These are phyloP conservation scores for Aureobasidium sp. DNA, from an alignment of 2,329 filamentous ascomycete species.

Conservation along the genomic window DNA sequence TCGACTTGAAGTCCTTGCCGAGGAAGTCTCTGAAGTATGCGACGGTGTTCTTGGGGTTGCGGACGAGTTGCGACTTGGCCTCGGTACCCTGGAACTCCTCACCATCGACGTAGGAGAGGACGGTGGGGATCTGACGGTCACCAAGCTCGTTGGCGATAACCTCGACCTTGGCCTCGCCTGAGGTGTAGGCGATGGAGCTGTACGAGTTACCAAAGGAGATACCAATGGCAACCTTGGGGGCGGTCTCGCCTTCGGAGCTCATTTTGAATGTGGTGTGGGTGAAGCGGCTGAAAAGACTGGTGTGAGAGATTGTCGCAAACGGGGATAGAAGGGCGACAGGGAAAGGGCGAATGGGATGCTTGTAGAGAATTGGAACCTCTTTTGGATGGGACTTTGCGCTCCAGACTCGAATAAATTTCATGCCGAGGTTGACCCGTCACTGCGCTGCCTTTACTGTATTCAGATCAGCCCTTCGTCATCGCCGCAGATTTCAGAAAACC, in stretches of 20 bases:
- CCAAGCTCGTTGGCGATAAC: conserved; percentile 99
- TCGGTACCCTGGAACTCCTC: conserved; percentile 96
- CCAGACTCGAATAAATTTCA: conserved; percentile 4
- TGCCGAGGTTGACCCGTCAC: neutral
- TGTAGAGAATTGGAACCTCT: neutral
- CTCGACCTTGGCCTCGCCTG: conserved; percentile 81
- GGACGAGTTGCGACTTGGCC: conserved; percentile 86
- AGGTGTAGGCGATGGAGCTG: conserved; percentile 90
- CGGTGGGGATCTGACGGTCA: conserved; percentile 92
- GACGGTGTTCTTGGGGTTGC: conserved; percentile 87
- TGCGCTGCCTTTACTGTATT: too few species aligned
- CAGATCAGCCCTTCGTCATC: neutral
- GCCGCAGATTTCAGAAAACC: neutral
- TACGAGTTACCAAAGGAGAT: conserved; percentile 98
- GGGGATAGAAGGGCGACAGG: neutral
- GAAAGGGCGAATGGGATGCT: neutral
- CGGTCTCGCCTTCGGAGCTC: conserved; percentile 43
- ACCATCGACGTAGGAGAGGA: conserved; percentile 88
- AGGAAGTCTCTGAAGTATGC: conserved; percentile 95
- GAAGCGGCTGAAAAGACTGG: neutral
- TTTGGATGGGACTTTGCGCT: neutral
- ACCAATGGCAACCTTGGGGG: conserved; percentile 67
- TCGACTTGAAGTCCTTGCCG: conserved; percentile 91
- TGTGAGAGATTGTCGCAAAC: neutral
- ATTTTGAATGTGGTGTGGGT: conserved; percentile 25